Percentiles rank a stretch among this genome's conserved stretches.
phyloP scores from a whole-genome alignment of 1,284 basidiomycete species.

The Butyriboletus regius region DNA sequence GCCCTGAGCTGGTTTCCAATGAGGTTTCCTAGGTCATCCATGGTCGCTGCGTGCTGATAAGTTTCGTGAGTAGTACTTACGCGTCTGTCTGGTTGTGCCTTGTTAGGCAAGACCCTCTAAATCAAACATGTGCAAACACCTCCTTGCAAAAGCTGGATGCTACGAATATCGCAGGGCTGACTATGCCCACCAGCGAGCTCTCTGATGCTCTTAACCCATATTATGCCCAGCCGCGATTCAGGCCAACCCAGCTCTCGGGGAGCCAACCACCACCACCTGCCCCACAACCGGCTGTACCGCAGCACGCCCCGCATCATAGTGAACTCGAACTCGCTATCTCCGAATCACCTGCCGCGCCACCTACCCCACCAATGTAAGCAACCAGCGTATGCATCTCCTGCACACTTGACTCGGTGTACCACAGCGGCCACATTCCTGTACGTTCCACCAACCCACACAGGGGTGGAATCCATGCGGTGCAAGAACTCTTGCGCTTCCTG shows the following conservation, averaged over 20 bases:
- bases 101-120: constrained; percentile 34
- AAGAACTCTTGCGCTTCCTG: constrained; percentile 52
- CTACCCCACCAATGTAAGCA: constrained; percentile 26
- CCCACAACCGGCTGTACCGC: constrained; percentile 29
- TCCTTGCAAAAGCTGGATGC: not conserved
- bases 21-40: constrained; percentile 49
- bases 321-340: constrained; percentile 55
- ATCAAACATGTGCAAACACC: constrained; percentile 29
- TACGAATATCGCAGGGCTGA: not conserved
- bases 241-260: constrained; percentile 23
- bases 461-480: constrained; percentile 42
- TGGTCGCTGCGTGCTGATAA: constrained; percentile 5
- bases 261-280: constrained; percentile 10
- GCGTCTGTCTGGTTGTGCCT: constrained; percentile 38
- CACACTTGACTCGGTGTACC: not conserved
- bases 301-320: constrained; percentile 46
- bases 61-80: constrained; percentile 14
- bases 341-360: constrained; percentile 33
- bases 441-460: constrained; percentile 18
- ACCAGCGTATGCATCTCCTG: not conserved
- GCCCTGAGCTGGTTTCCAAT: constrained; percentile 44
- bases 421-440: constrained; percentile 10
- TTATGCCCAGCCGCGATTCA: constrained; percentile 42
- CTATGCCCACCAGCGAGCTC: constrained; percentile 58
- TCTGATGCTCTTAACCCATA: constrained; percentile 69